Evolutionary conservation across 306 rosid genomes (phyloP).

Genomic region (Prunus mume): DNA sequence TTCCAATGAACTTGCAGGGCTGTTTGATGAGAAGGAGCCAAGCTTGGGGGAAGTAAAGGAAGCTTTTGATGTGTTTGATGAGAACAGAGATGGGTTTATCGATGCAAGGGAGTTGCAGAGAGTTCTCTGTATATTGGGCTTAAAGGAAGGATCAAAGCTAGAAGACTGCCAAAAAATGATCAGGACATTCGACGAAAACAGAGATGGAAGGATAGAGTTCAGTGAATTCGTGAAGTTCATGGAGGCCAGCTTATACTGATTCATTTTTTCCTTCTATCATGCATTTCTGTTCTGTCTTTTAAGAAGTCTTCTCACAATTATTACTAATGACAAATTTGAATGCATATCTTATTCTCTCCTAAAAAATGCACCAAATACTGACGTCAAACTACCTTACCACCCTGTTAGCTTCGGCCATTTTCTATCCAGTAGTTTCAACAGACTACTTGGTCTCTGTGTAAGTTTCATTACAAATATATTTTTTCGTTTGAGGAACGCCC

Average conservation of each 20-base stretch:
- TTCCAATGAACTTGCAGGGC: conserved; percentile 37
- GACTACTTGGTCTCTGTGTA: background rate
- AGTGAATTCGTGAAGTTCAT: conserved; percentile 64
- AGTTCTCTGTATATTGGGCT: conserved; percentile 53
- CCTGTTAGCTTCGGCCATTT: background rate
- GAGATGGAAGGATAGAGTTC: conserved; percentile 76
- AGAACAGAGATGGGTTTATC: conserved; percentile 72
- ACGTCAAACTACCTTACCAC: background rate
- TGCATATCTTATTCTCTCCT: background rate
- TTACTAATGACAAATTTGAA: background rate
- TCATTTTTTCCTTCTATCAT: background rate
- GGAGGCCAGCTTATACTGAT: conserved; percentile 63
- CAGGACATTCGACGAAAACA: conserved; percentile 45
- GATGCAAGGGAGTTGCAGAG: conserved; percentile 71
- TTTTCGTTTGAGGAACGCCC: no score
- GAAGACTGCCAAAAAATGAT: conserved; percentile 72
- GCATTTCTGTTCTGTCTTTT: background rate
- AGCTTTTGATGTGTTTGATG: conserved; percentile 85
- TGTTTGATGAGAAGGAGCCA: conserved; percentile 85
- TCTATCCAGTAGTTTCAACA: background rate
- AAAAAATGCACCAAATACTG: background rate
- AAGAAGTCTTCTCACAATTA: background rate
- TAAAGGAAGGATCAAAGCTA: conserved; percentile 44
- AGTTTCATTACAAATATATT: background rate
- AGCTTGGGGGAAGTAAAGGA: conserved; percentile 78